A percentile compares a stretch with the other conserved stretches of the same genome.
These are phyloP conservation scores for Botrytis aclada DNA, from an alignment of 2,329 filamentous ascomycete genomes.

Conservation along the genomic window DNA sequence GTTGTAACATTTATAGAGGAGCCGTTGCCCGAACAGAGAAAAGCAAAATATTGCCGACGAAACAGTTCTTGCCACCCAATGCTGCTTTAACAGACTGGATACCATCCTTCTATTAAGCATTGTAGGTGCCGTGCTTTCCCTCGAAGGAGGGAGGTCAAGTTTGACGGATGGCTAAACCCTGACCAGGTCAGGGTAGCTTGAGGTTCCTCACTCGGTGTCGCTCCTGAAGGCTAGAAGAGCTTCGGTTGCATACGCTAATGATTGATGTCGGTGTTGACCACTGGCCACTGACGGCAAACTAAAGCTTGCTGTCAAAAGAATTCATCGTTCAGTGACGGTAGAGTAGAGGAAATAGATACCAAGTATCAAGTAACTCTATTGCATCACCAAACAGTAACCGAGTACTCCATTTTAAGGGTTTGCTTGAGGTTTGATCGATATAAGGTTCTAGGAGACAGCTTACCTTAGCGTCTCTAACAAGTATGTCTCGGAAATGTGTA, in stretches of 20 bases:
- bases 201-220: neutral
- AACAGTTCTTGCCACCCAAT: constrained; percentile 14
- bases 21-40: neutral
- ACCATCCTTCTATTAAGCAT: neutral
- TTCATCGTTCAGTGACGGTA: constrained; percentile 7
- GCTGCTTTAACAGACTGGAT: constrained; percentile 5
- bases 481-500: neutral
- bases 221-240: neutral
- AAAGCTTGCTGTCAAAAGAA: neutral
- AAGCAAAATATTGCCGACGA: neutral
- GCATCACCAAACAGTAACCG: neutral
- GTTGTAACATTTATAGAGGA: constrained; percentile 4
- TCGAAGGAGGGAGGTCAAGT: neutral
- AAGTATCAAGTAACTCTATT: neutral
- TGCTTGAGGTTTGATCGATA: neutral
- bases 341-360: neutral
- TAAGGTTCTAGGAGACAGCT: neutral
- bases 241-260: neutral
- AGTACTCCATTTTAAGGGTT: neutral
- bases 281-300: neutral
- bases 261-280: neutral
- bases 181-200: neutral
- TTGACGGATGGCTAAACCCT: neutral
- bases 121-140: neutral
- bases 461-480: neutral